Evolutionary conservation across 352 stramenopile species (phyloP), one percentile per base, ranked within the genome.

Genomic region (Phytophthora ramorum): DNA sequence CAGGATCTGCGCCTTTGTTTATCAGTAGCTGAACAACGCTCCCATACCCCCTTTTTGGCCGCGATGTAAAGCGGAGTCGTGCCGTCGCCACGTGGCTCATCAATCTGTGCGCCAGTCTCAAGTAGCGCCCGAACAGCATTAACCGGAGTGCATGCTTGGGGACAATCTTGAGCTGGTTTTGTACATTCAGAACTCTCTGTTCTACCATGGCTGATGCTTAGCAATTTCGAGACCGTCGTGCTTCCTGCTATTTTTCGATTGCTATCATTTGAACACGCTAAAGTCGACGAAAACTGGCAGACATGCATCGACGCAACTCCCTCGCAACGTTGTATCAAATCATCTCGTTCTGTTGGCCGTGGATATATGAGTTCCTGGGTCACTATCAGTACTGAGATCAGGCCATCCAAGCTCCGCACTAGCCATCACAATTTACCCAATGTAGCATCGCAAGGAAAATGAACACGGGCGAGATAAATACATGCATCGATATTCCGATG

Each of bases 401-500:
- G 24, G 24, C 24, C 24, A 28, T 4, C 24, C 24, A 30, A 30
- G 0, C 26, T 30, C 26, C 6, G 26, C 32, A 16, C 8, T 24
- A 38, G 10, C 34, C 14, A 5, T n/a, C 2, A 32, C 7, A 40
- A n/a, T n/a, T 12, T 34, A 34, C 0, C 28, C 28, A 34, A 34
- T 12, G 28, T 34, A 30, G 26, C 26, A 7, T 7, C 4, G 6
- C 26, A 34, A 12, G 6, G 2, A 34, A 41, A 41, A 8, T 12
- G n/a, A 44, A 16, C 38, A 44, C 38, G n/a, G 0, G n/a, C 6
- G 16, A 44, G 45, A 48, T 64, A 64, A 69, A 64, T 64, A 64
- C 48, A 60, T 50, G 55, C 34, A 60, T 43, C 28, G 34, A 35
- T 43, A 35, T 52, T 37, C 44, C 20, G 34, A 37, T 1, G 14